A percentile compares a stretch with the other conserved stretches of the same genome.
These are phyloP conservation scores for Backusella mclennaniae DNA, from an alignment of 192 early-diverging fungal species.

Conservation along the genomic window DNA sequence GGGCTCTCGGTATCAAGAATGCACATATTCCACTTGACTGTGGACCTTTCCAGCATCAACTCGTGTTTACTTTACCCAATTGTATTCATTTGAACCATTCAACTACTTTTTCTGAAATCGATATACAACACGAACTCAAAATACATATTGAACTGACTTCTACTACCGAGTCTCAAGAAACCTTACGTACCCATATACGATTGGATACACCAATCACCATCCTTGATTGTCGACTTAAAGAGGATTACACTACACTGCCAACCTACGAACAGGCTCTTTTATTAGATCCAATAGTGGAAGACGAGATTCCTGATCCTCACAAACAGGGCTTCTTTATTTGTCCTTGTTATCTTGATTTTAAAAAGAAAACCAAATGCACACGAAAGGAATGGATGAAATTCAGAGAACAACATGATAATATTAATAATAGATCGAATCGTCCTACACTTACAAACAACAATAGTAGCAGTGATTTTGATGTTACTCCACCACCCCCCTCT, in stretches of 20 bases:
- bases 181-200: slow-evolving; percentile 5
- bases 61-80: slow-evolving; percentile 30
- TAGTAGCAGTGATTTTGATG: background rate
- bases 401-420: background rate
- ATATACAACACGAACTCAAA: slow-evolving; percentile 26
- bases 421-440: background rate
- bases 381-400: slow-evolving; percentile 20
- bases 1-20: slow-evolving; percentile 11
- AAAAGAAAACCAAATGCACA: slow-evolving; percentile 9
- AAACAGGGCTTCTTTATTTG: slow-evolving; percentile 20
- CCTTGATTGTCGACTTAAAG: slow-evolving; percentile 31
- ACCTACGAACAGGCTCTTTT: slow-evolving; percentile 25
- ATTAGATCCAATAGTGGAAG: background rate
- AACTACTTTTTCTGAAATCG: slow-evolving; percentile 24
- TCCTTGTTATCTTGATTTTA: slow-evolving; percentile 22
- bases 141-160: slow-evolving; percentile 26
- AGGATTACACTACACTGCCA: slow-evolving; percentile 27
- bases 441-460: background rate
- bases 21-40: slow-evolving; percentile 20
- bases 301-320: background rate
- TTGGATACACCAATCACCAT: slow-evolving; percentile 29
- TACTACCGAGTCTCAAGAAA: background rate
- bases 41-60: slow-evolving; percentile 15
- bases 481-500: background rate
- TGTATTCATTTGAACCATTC: slow-evolving; percentile 32